phyloP scores from a whole-genome alignment of 2,329 filamentous ascomycete genomes.

The Verticillium zaregamsianum region DNA sequence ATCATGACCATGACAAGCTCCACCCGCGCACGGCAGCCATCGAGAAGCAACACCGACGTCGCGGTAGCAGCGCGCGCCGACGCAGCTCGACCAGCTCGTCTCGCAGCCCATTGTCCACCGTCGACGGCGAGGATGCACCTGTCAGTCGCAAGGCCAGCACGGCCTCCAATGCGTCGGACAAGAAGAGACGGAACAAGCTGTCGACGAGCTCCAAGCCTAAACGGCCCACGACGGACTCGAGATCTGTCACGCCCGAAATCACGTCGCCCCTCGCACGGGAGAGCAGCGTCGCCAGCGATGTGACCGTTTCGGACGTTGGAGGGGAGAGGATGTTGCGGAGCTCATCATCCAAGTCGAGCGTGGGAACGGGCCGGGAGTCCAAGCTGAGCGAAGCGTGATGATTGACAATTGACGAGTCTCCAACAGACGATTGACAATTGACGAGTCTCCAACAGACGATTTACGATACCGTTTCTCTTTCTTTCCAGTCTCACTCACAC shows the following conservation, averaged over 20 bases:
- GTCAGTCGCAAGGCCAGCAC: constrained; percentile 41
- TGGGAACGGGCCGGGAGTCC: background rate
- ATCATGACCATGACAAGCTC: constrained; percentile 3
- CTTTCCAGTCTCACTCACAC: background rate
- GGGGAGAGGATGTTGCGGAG: background rate
- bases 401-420: background rate
- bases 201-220: constrained; percentile 36
- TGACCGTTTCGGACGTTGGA: constrained; percentile 4
- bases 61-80: constrained; percentile 45
- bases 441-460: background rate
- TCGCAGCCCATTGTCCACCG: constrained; percentile 43
- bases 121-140: constrained; percentile 36
- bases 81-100: constrained; percentile 48
- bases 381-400: background rate
- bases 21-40: constrained; percentile 38
- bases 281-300: constrained; percentile 29
- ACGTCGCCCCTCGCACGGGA: constrained; percentile 50
- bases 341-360: background rate
- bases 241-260: constrained; percentile 51
- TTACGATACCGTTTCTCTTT: background rate
- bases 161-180: constrained; percentile 42
- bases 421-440: background rate
- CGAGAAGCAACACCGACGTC: constrained; percentile 42
- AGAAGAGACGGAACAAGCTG: constrained; percentile 47
- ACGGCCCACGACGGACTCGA: constrained; percentile 40